Conservation (phyloP, 1,284 basidiomycete species). For the Trametes polyzona region DNA sequence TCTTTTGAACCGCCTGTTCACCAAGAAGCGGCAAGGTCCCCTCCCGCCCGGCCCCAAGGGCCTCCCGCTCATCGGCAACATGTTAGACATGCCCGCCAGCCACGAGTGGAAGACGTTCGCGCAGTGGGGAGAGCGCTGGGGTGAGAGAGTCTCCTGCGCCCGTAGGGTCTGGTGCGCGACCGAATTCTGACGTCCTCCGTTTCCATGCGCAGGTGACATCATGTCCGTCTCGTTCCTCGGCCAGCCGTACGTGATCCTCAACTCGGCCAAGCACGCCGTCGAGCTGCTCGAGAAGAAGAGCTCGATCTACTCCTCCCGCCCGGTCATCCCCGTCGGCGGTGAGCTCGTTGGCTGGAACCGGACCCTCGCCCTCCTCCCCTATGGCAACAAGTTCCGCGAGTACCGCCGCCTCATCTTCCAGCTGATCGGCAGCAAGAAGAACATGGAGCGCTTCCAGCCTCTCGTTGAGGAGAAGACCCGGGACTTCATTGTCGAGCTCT, state of each 20-base stretch:
- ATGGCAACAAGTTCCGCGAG: slow-evolving; percentile 64
- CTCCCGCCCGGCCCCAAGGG: slow-evolving; percentile 39
- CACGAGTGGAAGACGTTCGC: slow-evolving; percentile 36
- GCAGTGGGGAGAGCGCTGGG: slow-evolving; percentile 34
- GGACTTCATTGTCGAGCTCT: slow-evolving; percentile 57
- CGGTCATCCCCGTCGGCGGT: slow-evolving; percentile 41
- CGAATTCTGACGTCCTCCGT: neutral
- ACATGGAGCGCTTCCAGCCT: slow-evolving; percentile 52
- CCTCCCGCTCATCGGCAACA: slow-evolving; percentile 37
- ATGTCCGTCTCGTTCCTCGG: slow-evolving; percentile 52
- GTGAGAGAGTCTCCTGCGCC: slow-evolving; percentile 17
- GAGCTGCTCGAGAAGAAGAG: slow-evolving; percentile 73
- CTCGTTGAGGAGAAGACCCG: slow-evolving; percentile 58
- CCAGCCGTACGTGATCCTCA: slow-evolving; percentile 63
- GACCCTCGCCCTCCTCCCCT: slow-evolving; percentile 61
- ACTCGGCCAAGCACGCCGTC: slow-evolving; percentile 53
- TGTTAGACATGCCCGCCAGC: slow-evolving; percentile 35
- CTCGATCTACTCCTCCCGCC: slow-evolving; percentile 72
- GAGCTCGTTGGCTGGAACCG: slow-evolving; percentile 73
- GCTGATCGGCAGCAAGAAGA: slow-evolving; percentile 56
- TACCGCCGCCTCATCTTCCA: slow-evolving; percentile 63
- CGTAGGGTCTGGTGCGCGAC: neutral
- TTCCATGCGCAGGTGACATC: slow-evolving; percentile 28
- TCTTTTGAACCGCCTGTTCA: slow-evolving; percentile 20
- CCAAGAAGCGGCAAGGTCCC: slow-evolving; percentile 16